These are phyloP conservation scores for Plenodomus tracheiphilus DNA, from an alignment of 2,329 filamentous ascomycete genomes.

Conservation along the genomic window DNA sequence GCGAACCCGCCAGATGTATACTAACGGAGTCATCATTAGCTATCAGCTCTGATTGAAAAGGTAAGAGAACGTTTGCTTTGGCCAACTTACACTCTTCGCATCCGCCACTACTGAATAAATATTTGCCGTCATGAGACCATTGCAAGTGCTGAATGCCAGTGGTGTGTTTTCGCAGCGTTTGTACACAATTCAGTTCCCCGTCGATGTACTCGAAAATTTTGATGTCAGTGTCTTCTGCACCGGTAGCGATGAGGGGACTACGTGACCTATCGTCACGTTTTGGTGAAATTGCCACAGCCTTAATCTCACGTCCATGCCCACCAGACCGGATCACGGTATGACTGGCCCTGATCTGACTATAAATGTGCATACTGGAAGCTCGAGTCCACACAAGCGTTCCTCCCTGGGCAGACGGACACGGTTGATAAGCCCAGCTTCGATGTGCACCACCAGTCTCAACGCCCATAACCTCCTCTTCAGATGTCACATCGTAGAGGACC, in stretches of 20 bases:
- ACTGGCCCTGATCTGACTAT: conserved; percentile 43
- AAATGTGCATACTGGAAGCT: conserved; percentile 58
- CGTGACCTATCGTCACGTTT: conserved; percentile 3
- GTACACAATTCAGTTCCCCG: conserved; percentile 53
- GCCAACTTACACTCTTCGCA: conserved; percentile 66
- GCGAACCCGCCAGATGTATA: conserved; percentile 78
- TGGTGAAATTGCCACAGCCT: conserved; percentile 57
- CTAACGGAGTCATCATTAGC: conserved; percentile 31
- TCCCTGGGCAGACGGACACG: conserved; percentile 21
- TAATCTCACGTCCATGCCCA: conserved; percentile 86
- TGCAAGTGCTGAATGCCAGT: conserved; percentile 80
- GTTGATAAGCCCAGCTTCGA: conserved; percentile 69
- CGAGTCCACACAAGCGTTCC: conserved; percentile 75
- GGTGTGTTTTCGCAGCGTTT: conserved; percentile 74
- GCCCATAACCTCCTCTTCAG: conserved; percentile 68
- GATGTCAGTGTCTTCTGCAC: conserved; percentile 73
- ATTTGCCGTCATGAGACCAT: conserved; percentile 69
- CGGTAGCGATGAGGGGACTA: conserved; percentile 62
- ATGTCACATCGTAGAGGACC: conserved; percentile 77
- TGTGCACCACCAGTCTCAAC: conserved; percentile 86
- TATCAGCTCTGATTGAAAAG: background rate
- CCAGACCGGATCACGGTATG: conserved; percentile 64
- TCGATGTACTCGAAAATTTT: conserved; percentile 65
- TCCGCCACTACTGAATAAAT: conserved; percentile 84
- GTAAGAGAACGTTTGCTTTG: background rate